Percentiles rank a stretch among this genome's conserved stretches.
Conservation (phyloP, 768 basidiomycete genomes). For the Gymnopilus dilepis region DNA sequence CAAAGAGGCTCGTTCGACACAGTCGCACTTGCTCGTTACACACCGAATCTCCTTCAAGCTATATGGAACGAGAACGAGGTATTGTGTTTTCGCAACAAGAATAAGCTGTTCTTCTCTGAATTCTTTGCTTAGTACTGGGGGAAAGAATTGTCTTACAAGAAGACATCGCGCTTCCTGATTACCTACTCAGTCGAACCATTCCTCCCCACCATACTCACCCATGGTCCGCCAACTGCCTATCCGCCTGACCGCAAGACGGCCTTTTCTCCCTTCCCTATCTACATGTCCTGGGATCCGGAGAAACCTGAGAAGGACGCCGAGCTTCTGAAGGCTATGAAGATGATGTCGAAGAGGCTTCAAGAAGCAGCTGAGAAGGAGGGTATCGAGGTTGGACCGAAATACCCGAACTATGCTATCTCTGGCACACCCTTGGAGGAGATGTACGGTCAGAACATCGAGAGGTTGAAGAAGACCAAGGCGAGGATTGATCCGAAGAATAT, state of each 20-base stretch:
- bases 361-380: conserved; percentile 38
- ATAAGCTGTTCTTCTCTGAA: too few relatives aligned
- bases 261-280: too few relatives aligned
- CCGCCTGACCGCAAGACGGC: too few relatives aligned
- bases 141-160: not conserved
- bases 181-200: not conserved
- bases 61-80: not conserved
- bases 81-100: too few relatives aligned
- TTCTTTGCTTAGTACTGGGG: not conserved
- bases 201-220: conserved; percentile 35
- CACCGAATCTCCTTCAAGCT: not conserved
- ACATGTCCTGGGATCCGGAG: too few relatives aligned
- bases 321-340: too few relatives aligned
- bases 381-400: conserved; percentile 30
- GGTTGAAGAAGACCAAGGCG: conserved; percentile 46
- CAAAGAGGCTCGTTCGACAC: not conserved
- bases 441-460: conserved; percentile 53
- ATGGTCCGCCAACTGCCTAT: conserved; percentile 23
- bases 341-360: conserved; percentile 32
- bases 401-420: conserved; percentile 59
- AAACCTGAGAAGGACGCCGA: too few relatives aligned
- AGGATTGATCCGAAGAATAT: conserved; percentile 59
- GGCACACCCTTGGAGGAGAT: conserved; percentile 55
- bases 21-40: not conserved
- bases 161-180: not conserved